Evolutionary conservation across 1,284 basidiomycete species (phyloP).

Genomic region (Irpex sp.): DNA sequence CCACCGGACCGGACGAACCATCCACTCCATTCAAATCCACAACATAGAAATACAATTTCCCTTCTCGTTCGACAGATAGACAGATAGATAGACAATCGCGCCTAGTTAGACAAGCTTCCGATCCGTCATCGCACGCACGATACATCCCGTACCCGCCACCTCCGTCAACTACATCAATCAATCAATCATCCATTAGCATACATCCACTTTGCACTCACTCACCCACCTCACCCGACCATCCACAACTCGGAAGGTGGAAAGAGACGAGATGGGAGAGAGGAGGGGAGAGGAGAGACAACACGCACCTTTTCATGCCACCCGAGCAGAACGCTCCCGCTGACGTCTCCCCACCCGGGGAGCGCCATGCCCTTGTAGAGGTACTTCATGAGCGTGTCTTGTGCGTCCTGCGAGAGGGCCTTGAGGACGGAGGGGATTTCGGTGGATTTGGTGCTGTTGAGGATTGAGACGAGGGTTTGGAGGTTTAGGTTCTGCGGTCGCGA

Average conservation of each 20-base stretch:
- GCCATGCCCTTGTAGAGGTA: conserved; percentile 98
- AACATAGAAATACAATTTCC: no score
- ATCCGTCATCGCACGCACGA: conserved; percentile 97
- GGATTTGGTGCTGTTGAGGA: conserved; percentile 92
- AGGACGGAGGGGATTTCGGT: conserved; percentile 81
- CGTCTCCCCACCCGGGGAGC: conserved; percentile 76
- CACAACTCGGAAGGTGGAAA: no score
- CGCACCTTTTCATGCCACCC: conserved; percentile 95
- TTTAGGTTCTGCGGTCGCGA: conserved; percentile 73
- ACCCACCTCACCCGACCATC: no score
- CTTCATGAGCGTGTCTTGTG: conserved; percentile 95
- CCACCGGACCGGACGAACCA: no score
- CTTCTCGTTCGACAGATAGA: no score
- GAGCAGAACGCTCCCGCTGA: conserved; percentile 85
- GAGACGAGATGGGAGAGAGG: background rate
- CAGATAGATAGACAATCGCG: no score
- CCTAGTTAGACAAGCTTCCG: conserved; percentile 64
- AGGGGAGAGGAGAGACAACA: background rate
- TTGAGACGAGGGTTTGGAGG: conserved; percentile 81
- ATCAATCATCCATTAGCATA: conserved; percentile 1
- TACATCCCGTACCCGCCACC: conserved; percentile 91
- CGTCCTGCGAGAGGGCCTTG: conserved; percentile 68
- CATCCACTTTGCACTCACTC: background rate
- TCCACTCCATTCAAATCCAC: no score
- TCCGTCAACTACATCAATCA: conserved; percentile 80